These are phyloP conservation scores for Neonectria ditissima DNA, from an alignment of 2,329 filamentous ascomycete species.

Conservation along the genomic window DNA sequence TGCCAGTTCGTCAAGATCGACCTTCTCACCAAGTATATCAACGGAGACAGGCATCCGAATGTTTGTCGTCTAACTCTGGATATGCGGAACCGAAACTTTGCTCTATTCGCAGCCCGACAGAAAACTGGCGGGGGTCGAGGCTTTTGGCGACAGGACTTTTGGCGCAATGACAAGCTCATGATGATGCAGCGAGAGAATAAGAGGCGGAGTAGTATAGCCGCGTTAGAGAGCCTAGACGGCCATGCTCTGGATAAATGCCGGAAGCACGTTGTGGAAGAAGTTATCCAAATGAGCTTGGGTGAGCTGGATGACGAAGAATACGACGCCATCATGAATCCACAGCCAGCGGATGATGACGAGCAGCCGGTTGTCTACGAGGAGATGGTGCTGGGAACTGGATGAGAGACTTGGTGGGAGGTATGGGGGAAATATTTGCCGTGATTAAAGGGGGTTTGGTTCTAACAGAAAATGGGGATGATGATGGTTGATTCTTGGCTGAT, in stretches of 20 bases:
- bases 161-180: neutral
- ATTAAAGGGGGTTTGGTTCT: no score
- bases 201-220: neutral
- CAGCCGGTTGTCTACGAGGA: no score
- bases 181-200: neutral
- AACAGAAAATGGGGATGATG: no score
- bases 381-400: neutral
- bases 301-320: neutral
- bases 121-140: conserved; percentile 1
- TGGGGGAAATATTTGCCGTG: neutral
- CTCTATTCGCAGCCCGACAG: conserved; percentile 19
- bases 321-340: neutral
- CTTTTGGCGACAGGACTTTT: neutral
- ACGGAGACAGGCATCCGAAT: neutral
- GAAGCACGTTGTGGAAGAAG: neutral
- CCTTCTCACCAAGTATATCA: conserved; percentile 45
- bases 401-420: neutral
- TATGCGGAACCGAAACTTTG: conserved; percentile 31
- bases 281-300: neutral
- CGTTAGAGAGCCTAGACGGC: neutral
- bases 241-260: neutral
- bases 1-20: conserved; percentile 53
- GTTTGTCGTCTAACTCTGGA: conserved; percentile 24
- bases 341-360: neutral
- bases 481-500: neutral